Base-by-base conservation (phyloP, 2,329 filamentous ascomycete genomes). In the Biscogniauxia mediterranea region DNA sequence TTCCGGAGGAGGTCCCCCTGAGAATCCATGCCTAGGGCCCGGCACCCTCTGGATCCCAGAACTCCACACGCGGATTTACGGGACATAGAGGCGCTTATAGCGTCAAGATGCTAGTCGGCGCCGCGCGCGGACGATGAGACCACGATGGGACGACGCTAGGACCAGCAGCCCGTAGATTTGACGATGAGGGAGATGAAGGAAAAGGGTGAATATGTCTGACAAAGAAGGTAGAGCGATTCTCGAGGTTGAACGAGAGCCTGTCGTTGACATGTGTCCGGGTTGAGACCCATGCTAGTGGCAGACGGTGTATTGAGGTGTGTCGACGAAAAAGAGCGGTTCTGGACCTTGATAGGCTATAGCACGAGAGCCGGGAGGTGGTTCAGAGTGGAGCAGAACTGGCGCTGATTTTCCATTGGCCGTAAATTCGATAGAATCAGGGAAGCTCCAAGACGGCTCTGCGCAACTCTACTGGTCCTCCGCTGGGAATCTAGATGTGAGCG, bases 271-370 rank as follows among this genome's bases (percentile, higher is more conserved):
- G 46, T 69, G 62, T 67, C 69, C 54, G 68, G 66, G 67, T 68
- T 67, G 61, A 58, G 58, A 64, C 62, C 70, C 70, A 66, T 61
- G 70, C 65, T 72, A 72, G 70, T 64, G 69, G 70, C 68, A 67
- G 68, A 72, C 63, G 68, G 64, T 69, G 66, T 71, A 63, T 65
- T 68, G 68, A 70, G 64, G 69, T 69, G 67, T 68, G 65, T 68
- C 50, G 59, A 66, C 55, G 63, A 58, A 62, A 72, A 66, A 60
- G 65, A 61, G 64, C 69, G 56, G 54, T 58, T 70, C 56, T 67
- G 61, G 19, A 21, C 32, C 55, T 42, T 67, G 19, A 71, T 71
- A 70, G 70, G 70, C 57, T 57, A 19, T 17, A 28, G 54, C 3
- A 28, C 17, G 57, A 50, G 62, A 70, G 64, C 64, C 65, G 65